Percentiles rank a stretch among this genome's conserved stretches.
Conservation (phyloP, 2,329 filamentous ascomycete species). For the Pestalotiopsis sp. region DNA sequence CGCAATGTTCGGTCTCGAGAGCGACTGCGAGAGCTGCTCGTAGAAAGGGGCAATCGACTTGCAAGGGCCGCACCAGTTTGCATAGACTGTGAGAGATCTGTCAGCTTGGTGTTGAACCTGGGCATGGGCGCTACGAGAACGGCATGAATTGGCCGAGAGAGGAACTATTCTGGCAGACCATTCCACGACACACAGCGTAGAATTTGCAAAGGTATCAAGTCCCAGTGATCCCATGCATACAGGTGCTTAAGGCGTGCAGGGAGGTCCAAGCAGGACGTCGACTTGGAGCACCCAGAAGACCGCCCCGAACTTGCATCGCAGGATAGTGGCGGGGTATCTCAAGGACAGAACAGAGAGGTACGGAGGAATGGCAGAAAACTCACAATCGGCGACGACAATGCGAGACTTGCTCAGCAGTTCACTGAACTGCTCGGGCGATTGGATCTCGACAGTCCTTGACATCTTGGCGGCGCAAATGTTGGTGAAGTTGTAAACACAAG, state of each 20-base stretch:
- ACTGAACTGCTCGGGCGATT: constrained; percentile 65
- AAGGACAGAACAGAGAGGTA: constrained; percentile 4
- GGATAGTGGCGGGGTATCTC: constrained; percentile 31
- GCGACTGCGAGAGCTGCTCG: constrained; percentile 71
- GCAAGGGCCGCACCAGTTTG: constrained; percentile 85
- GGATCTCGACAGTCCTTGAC: constrained; percentile 51
- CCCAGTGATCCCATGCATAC: background rate
- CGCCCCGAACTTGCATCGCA: background rate
- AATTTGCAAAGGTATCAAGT: background rate
- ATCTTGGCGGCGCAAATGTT: constrained; percentile 29
- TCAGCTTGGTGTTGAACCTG: constrained; percentile 2
- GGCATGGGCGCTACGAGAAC: background rate
- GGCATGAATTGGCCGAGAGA: background rate
- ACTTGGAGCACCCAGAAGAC: background rate
- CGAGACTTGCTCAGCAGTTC: constrained; percentile 70
- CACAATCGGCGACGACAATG: constrained; percentile 88
- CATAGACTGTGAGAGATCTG: constrained; percentile 66
- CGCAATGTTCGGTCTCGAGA: constrained; percentile 73
- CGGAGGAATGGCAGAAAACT: constrained; percentile 39
- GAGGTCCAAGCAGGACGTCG: background rate
- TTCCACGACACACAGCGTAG: background rate
- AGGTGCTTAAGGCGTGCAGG: background rate
- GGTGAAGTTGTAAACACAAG: background rate
- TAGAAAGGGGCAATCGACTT: constrained; percentile 82
- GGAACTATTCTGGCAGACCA: background rate